phyloP scores from a whole-genome alignment of 768 basidiomycete genomes.

The Mycena vitilis region DNA sequence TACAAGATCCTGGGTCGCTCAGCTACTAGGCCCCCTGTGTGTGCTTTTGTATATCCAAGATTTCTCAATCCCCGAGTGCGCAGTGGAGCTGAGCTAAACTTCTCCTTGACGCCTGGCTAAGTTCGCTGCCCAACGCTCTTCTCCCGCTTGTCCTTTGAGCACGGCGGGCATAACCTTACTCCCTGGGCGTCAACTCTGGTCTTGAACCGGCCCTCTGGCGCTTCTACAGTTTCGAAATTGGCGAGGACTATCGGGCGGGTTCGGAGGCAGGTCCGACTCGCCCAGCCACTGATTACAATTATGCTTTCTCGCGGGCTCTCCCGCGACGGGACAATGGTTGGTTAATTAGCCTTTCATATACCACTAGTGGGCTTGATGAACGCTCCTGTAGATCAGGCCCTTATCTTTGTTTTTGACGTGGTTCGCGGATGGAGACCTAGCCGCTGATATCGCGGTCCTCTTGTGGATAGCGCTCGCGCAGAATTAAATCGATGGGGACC shows the following conservation, averaged over 20 bases:
- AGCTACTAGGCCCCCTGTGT: slow-evolving; percentile 19
- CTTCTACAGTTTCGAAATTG: slow-evolving; percentile 15
- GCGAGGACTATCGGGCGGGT: background rate
- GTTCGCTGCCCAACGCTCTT: slow-evolving; percentile 1
- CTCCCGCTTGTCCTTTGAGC: slow-evolving; percentile 27
- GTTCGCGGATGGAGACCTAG: background rate
- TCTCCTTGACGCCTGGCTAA: slow-evolving; percentile 4
- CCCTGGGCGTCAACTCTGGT: background rate
- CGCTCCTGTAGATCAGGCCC: slow-evolving; percentile 16
- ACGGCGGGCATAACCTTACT: slow-evolving; percentile 21
- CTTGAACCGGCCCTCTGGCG: slow-evolving; percentile 12
- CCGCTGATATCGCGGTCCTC: background rate
- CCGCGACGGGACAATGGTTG: slow-evolving; percentile 21
- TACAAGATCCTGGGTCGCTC: slow-evolving; percentile 9
- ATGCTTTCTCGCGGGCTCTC: slow-evolving; percentile 14
- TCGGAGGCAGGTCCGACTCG: slow-evolving; percentile 7
- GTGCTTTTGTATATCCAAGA: background rate
- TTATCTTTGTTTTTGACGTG: slow-evolving; percentile 23
- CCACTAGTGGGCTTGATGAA: background rate
- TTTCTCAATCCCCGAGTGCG: slow-evolving; percentile 1
- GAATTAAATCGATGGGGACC: background rate
- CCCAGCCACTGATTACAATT: slow-evolving; percentile 1
- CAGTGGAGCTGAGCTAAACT: slow-evolving; percentile 3
- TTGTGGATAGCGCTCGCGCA: too few relatives aligned
- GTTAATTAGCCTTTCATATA: slow-evolving; percentile 26